Base-by-base conservation (phyloP, 345 rosid genomes). In the Raphanus sativus region DNA sequence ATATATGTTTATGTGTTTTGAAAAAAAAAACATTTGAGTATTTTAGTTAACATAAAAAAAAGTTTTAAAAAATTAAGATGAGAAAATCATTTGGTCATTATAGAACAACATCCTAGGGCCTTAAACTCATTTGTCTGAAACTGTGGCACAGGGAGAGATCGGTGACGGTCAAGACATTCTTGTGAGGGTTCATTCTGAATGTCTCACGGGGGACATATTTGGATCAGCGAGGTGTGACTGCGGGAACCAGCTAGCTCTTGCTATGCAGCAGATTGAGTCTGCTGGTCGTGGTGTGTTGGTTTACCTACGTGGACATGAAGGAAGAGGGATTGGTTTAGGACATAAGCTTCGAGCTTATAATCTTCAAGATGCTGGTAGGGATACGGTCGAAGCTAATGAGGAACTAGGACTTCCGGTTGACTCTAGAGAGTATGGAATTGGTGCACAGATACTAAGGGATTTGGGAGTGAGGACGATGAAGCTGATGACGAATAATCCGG, bases 401-500 rank as follows among this genome's bases (percentile, higher is more conserved):
- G 98, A 94, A 32, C 84, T 94, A 28, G 97, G 98, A 26, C 86
- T 94, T 69, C 97, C 97, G 5, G 88, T 94, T 79, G 98, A 94
- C 80, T 91, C 98, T 8, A 86, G 98, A 75, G 98, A 94, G 77
- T 94, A 94, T 67, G 98, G 98, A 65, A 90, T 94, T 59, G 98
- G 96, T 36, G 98, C 98, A 59, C 96, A 91, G 97, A 90, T 93
- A 6, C 71, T 93, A 5, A 84, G 86, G 62, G 97, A 86, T 71
- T 80, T 93, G 24, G 97, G 98, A 0, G 96, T 93, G 15, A 81
- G 94, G 78, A 90, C 94, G 0, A 93, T 93, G 96, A 89, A 81
- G 84, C 75, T 89, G 82, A 93, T 93, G 98, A 91, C 96, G 1
- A 93, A 93, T 85, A 91, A 93, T 74, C 98, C 98, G 0, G 86